Evolutionary conservation across 2,329 filamentous ascomycete species (phyloP), one percentile per base, ranked within the genome.

Genomic region (Clonostachys solani): DNA sequence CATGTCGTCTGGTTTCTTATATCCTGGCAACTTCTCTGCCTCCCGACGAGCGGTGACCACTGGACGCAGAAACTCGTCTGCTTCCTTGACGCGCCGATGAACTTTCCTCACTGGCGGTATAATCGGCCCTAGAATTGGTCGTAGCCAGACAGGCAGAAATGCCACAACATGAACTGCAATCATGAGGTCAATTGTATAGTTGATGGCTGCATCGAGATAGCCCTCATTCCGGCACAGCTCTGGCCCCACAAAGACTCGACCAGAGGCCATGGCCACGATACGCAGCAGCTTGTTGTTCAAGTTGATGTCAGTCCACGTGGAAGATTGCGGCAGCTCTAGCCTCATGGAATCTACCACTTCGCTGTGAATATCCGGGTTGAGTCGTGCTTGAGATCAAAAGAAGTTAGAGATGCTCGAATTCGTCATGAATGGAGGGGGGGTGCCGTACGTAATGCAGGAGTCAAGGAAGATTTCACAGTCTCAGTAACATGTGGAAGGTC

Each of bases 201-300:
- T 70, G 49, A 75, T 73, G n/a, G 69, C 65, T 6, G 68, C 62
- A 37, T 75, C 64, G 4, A 77, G 55, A 53, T 75, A 77, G 23
- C 64, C 60, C 37, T 72, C 69, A 5, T 64, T 55, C 33, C 67
- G 70, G 51, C 70, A 73, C 2, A 75, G 63, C 45, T 75, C 71
- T 2, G 69, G 57, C 6, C 74, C 74, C 29, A 77, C 62, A 45
- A 77, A 77, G 29, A 77, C 58, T 12, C 69, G 62, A 4, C 74
- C 74, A 0, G 71, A 74, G 1, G 71, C 65, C 49, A 68, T 68
- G 43, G 69, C 71, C 2, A 78, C 67, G 37, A 77, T 67, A 16
- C 69, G 68, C 3, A 75, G 60, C 6, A 78, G 54, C 9, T 60
- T 63, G 10, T 60, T 49, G 57, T 70, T 63, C 33, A 73, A 65